Conservation (phyloP, 2,329 filamentous ascomycete species). For the Penicillium sp. region DNA sequence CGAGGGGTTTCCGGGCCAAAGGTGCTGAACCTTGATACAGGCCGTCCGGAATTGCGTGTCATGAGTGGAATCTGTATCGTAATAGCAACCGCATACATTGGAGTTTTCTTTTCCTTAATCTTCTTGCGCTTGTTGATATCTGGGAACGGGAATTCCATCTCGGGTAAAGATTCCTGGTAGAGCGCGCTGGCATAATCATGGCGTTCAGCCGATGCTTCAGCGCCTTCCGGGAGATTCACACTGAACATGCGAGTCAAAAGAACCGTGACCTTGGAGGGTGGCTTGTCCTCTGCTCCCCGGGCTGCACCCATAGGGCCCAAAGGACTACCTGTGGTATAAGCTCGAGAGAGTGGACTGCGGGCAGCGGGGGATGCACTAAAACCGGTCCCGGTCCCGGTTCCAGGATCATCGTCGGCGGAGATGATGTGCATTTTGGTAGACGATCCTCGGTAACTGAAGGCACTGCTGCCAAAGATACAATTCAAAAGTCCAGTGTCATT, state of each 20-base stretch:
- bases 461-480: slow-evolving; percentile 63
- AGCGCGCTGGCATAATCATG: slow-evolving; percentile 35
- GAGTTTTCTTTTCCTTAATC: slow-evolving; percentile 55
- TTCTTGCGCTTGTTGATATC: slow-evolving; percentile 46
- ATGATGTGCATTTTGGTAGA: slow-evolving; percentile 64
- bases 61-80: slow-evolving; percentile 56
- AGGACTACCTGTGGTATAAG: slow-evolving; percentile 41
- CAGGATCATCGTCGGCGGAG: slow-evolving; percentile 41
- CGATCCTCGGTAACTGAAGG: slow-evolving; percentile 59
- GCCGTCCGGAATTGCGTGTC: slow-evolving; percentile 36
- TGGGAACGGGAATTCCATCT: slow-evolving; percentile 41
- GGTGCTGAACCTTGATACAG: slow-evolving; percentile 38
- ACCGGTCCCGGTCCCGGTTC: slow-evolving; percentile 21
- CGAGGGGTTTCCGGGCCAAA: slow-evolving; percentile 35
- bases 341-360: slow-evolving; percentile 40
- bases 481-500: slow-evolving; percentile 57
- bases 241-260: slow-evolving; percentile 62
- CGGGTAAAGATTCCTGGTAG: slow-evolving; percentile 36
- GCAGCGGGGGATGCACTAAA: slow-evolving; percentile 29
- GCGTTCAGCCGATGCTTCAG: slow-evolving; percentile 37
- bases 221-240: slow-evolving; percentile 54
- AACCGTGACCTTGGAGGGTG: slow-evolving; percentile 53
- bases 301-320: slow-evolving; percentile 28
- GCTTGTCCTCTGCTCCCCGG: slow-evolving; percentile 37
- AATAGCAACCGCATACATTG: slow-evolving; percentile 62